Base-by-base conservation (phyloP, 768 basidiomycete species). In the Pulveroboletus sp. region DNA sequence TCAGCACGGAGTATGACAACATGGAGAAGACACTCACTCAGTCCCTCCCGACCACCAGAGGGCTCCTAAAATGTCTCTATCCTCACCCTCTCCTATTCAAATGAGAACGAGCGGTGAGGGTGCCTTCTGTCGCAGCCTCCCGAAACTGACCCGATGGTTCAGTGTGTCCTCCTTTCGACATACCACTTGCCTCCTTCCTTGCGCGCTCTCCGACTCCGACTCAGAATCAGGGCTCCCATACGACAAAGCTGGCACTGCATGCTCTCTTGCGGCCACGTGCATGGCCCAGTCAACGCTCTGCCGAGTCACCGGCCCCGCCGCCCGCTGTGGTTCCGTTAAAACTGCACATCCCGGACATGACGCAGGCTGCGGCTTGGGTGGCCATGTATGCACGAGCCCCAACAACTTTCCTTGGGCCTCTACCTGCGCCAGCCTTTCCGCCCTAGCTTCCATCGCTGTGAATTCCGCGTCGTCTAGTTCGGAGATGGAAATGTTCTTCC, bases 401-500 rank as follows among this genome's bases (percentile, higher is more conserved):
- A 53, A 6, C 10, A 31, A 0, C 32, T 23, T 41, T 4, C 23
- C 16, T 47, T 38, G 49, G 17, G 41, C 50, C n/a, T 49, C 52
- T 1, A 35, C 36, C 6, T 5, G 14, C n/a, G 14, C 29, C 29
- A 37, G 31, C 10, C 10, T 10, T 27, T 23, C 11, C 17, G 10
- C 35, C 39, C 40, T 22, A 0, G 16, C n/a, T 27, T 13, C 13
- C 27, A 49, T 44, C 2, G 43, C 55, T 17, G 30, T 51, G 14
- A 59, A 59, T 34, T 61, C 58, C 0, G 50, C 59, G 11, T 63
- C 65, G 24, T 65, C 65, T 6, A 54, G 54, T 20, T 67, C 68
- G 1, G 53, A 65, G 22, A 69, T 55, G 11, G 61, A 54, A 7
- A 65, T 52, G 11, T 59, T 61, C 58, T 67, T 65, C 65, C 67